These are phyloP conservation scores for Rhodotorula babjevae DNA, from an alignment of 768 basidiomycete species.

Conservation along the genomic window DNA sequence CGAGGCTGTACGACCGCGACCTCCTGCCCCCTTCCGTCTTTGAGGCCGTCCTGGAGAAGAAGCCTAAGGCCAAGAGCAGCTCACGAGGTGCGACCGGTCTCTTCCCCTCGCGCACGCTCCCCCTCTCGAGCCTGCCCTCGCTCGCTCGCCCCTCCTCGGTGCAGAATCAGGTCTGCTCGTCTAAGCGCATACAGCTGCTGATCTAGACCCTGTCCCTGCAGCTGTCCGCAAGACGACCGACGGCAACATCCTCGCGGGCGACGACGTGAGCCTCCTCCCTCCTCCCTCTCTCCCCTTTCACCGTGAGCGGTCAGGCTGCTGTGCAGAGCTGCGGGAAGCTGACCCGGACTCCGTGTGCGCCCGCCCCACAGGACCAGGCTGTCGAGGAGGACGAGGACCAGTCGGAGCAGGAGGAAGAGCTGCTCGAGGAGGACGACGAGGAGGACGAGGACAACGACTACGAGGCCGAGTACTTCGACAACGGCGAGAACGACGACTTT, in stretches of 20 bases:
- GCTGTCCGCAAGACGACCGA: background rate
- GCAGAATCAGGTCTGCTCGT: no score
- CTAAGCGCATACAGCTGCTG: no score
- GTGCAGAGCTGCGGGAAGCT: no score
- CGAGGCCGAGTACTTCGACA: conserved; percentile 40
- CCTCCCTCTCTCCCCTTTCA: background rate
- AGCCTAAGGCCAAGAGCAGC: conserved; percentile 4
- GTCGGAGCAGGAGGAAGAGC: conserved; percentile 13
- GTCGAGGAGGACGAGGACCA: conserved; percentile 11
- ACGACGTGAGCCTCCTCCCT: conserved; percentile 31
- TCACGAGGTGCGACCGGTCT: conserved; percentile 1
- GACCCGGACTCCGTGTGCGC: no score
- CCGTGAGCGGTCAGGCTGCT: no score
- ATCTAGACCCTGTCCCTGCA: background rate
- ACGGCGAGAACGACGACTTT: conserved; percentile 36
- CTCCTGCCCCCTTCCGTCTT: conserved; percentile 25
- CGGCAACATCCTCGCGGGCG: conserved; percentile 19
- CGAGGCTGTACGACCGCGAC: conserved; percentile 19
- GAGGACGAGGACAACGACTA: conserved; percentile 39
- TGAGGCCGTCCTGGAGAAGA: conserved; percentile 31
- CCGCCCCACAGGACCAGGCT: conserved; percentile 5
- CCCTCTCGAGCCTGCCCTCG: no score
- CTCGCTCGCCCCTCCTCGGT: no score
- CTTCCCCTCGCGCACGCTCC: no score
- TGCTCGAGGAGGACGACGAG: conserved; percentile 32